These are phyloP conservation scores for Fomitiporia mediterranea DNA, from an alignment of 1,284 basidiomycete genomes.

Conservation along the genomic window DNA sequence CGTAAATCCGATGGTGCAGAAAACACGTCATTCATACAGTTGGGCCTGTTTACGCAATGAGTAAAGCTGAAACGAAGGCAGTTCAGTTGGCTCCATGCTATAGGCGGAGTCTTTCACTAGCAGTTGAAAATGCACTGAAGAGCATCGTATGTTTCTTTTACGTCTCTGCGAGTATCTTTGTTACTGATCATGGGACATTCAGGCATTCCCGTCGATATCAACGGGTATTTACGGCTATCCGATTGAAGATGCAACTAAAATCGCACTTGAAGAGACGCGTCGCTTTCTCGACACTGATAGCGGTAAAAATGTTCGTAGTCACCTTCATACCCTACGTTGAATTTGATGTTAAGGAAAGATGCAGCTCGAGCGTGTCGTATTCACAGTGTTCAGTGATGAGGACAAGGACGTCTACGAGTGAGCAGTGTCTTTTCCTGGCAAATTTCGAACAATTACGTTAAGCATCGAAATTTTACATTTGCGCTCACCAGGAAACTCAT, in stretches of 20 bases:
- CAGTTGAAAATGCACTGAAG: slow-evolving; percentile 54
- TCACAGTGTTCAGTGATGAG: slow-evolving; percentile 64
- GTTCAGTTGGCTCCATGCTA: slow-evolving; percentile 72
- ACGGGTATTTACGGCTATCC: slow-evolving; percentile 82
- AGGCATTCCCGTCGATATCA: slow-evolving; percentile 80
- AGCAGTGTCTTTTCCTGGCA: slow-evolving; percentile 28
- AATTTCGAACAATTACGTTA: background rate
- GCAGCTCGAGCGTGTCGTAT: slow-evolving; percentile 69
- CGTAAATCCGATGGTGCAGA: slow-evolving; percentile 32
- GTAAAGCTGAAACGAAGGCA: slow-evolving; percentile 42
- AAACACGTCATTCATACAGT: slow-evolving; percentile 87
- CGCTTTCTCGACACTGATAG: slow-evolving; percentile 51
- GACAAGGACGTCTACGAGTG: slow-evolving; percentile 65
- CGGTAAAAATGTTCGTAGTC: slow-evolving; percentile 47
- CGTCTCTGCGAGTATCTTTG: background rate
- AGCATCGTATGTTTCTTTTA: slow-evolving; percentile 53
- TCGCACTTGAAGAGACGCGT: slow-evolving; percentile 60
- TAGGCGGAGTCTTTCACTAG: slow-evolving; percentile 56
- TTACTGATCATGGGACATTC: slow-evolving; percentile 19
- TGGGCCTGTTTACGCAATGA: slow-evolving; percentile 69
- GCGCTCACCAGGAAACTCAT: slow-evolving; percentile 42
- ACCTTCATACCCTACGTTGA: slow-evolving; percentile 2
- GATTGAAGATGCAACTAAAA: slow-evolving; percentile 61
- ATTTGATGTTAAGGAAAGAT: background rate
- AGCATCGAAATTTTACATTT: background rate